Conservation (phyloP, 192 early-diverging fungal species). For the Coemansia sp. region DNA sequence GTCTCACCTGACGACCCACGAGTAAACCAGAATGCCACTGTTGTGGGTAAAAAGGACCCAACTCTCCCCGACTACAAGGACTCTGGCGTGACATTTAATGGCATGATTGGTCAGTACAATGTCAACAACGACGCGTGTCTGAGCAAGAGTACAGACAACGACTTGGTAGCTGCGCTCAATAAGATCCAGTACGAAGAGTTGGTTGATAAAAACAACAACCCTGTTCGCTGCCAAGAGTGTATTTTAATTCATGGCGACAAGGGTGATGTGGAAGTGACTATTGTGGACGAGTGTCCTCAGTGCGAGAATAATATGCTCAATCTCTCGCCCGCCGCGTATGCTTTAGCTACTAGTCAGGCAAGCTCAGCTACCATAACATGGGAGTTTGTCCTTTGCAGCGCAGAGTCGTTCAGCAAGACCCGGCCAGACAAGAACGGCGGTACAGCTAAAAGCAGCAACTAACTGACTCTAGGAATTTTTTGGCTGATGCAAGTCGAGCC, state of each 20-base stretch:
- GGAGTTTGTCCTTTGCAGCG: slow-evolving; percentile 1
- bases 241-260: slow-evolving; percentile 50
- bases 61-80: neutral
- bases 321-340: slow-evolving; percentile 53
- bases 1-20: neutral
- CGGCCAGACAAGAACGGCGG: neutral
- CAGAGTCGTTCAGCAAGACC: neutral
- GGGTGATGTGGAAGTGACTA: slow-evolving; percentile 51
- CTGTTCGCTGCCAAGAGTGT: slow-evolving; percentile 19
- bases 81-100: slow-evolving; percentile 15
- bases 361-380: slow-evolving; percentile 8
- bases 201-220: slow-evolving; percentile 15
- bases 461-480: neutral
- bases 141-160: slow-evolving; percentile 6
- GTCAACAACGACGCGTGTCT: slow-evolving; percentile 39
- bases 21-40: neutral
- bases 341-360: slow-evolving; percentile 25
- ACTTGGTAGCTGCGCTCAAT: slow-evolving; percentile 50
- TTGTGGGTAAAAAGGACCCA: neutral
- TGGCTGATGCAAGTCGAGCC: neutral
- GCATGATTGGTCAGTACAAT: slow-evolving; percentile 22
- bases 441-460: neutral
- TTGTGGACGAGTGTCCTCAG: slow-evolving; percentile 57
- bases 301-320: slow-evolving; percentile 53
- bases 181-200: slow-evolving; percentile 46